These are phyloP conservation scores for Cephalotrichum gorgonifer DNA, from an alignment of 2,329 filamentous ascomycete species.

Conservation along the genomic window DNA sequence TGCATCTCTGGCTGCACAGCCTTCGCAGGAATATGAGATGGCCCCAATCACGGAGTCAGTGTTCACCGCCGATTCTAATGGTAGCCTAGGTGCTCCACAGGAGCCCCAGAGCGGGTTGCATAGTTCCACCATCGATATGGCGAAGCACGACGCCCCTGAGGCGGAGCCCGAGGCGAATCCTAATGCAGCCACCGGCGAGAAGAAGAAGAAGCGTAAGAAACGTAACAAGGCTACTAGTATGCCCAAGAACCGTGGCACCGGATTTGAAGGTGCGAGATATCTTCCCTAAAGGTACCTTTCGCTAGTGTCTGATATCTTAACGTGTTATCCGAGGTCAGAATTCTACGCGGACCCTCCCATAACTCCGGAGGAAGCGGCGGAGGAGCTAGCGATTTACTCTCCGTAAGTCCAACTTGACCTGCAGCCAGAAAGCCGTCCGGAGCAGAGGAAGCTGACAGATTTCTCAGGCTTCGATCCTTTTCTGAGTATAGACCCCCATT, in stretches of 20 bases:
- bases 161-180: neutral
- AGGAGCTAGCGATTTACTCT: conserved; percentile 35
- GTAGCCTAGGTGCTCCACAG: neutral
- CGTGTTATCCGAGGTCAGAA: conserved; percentile 30
- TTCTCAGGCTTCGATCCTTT: neutral
- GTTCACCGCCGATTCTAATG: neutral
- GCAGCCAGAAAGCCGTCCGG: neutral
- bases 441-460: neutral
- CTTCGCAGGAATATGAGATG: neutral
- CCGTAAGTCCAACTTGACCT: neutral
- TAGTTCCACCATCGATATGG: neutral
- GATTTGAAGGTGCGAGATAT: conserved; percentile 52
- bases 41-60: neutral
- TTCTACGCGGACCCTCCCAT: conserved; percentile 73
- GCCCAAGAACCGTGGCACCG: conserved; percentile 40
- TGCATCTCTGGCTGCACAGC: neutral
- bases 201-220: conserved; percentile 12
- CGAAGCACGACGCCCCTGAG: neutral
- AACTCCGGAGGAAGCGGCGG: conserved; percentile 55
- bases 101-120: too few relatives aligned
- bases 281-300: neutral
- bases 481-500: neutral
- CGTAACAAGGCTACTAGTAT: conserved; percentile 22
- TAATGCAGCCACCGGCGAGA: neutral
- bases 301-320: neutral